Base-by-base conservation (phyloP, 75 land plant genomes). In the Larix kaempferi region DNA sequence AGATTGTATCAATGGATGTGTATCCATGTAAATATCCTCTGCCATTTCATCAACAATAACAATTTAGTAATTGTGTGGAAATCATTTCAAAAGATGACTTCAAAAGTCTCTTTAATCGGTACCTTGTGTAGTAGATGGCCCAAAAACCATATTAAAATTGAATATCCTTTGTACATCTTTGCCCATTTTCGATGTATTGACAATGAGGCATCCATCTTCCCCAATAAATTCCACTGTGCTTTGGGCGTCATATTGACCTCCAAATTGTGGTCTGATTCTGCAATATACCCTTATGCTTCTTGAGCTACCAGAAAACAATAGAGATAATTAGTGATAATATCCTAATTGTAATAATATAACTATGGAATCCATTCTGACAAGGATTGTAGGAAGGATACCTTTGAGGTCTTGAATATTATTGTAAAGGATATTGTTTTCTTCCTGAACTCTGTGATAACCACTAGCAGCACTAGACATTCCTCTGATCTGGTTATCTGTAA, bases 351-450 rank as follows among this genome's bases (percentile, higher is more conserved):
- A 59, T n/a, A 25, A 41, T 56, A 44, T 23, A 59, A 49, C 23
- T 15, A 81, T 33, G 56, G 22, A 27, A 14, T 37, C 7, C 17
- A 39, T 33, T 15, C 49, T 29, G 75, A 22, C n/a, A 78, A 25
- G n/a, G 29, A 16, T 11, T 56, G 27, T 26, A 26, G 54, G 19
- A 19, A 27, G 17, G 65, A 37, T 27, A 93, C 96, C 96, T 82
- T 92, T 93, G 61, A 93, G 77, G 74, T 93, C 96, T 75, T 89
- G 91, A 69, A 93, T 85, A 75, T 80, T 73, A 65, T 93, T 93
- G 73, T 89, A 88, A 29, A 93, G 77, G 14, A 81, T 76, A 29
- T 90, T 81, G 71, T 93, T 93, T 72, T 93, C 82, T 21, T 79
- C 82, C 10, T 90, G 73, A 44, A 86, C 90, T 61, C 56, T 82